Evolutionary conservation across 768 basidiomycete genomes (phyloP).

Genomic region (Tylopilus rubrobrunneus): DNA sequence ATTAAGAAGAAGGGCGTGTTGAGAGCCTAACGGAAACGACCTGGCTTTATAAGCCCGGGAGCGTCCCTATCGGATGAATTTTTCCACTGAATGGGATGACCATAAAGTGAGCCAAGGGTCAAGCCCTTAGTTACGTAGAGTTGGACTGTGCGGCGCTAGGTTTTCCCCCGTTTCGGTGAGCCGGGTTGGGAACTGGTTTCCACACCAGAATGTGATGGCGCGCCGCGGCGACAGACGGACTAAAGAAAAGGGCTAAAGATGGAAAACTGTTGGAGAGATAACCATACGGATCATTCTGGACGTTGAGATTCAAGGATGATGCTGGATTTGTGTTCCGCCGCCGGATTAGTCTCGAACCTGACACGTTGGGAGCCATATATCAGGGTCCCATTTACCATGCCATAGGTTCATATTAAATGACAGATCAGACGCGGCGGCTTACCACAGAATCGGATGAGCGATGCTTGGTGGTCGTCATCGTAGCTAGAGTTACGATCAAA

Average conservation of each 20-base stretch:
- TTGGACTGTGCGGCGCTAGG: slow-evolving; percentile 9
- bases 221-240: slow-evolving; percentile 25
- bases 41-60: slow-evolving; percentile 21
- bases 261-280: slow-evolving; percentile 4
- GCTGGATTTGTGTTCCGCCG: background rate
- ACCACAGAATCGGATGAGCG: background rate
- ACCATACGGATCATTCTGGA: slow-evolving; percentile 7
- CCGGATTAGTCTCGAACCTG: slow-evolving; percentile 6
- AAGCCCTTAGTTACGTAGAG: slow-evolving; percentile 20
- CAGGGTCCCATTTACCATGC: slow-evolving; percentile 13
- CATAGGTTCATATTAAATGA: slow-evolving; percentile 2
- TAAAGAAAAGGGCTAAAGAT: slow-evolving; percentile 7
- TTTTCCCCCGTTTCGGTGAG: slow-evolving; percentile 9
- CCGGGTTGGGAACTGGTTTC: background rate
- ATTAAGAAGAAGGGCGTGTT: slow-evolving; percentile 10
- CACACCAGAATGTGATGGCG: slow-evolving; percentile 4
- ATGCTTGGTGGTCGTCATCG: background rate
- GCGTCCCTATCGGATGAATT: slow-evolving; percentile 10
- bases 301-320: background rate
- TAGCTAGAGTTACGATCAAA: background rate
- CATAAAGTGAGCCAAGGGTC: slow-evolving; percentile 22
- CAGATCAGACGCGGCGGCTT: background rate
- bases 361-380: background rate
- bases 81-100: slow-evolving; percentile 9
- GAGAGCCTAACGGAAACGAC: background rate